phyloP scores from a whole-genome alignment of 176 grass and related monocot species.

The Oryza australiensis region DNA sequence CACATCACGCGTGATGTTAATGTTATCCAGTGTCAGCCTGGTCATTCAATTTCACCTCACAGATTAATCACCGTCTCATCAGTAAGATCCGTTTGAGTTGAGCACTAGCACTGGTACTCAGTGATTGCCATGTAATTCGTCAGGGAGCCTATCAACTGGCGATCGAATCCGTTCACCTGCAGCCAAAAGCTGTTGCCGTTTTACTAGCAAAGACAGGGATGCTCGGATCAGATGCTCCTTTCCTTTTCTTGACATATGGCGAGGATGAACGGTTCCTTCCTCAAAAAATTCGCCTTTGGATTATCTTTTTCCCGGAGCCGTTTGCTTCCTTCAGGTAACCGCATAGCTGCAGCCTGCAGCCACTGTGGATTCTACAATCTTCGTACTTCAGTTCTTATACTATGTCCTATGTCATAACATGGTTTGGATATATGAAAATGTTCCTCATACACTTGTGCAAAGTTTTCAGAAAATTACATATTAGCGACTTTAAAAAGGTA shows the following conservation, averaged over 20 bases:
- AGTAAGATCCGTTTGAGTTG: background rate
- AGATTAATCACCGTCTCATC: background rate
- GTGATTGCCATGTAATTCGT: background rate
- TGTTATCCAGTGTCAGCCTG: background rate
- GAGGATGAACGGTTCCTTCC: background rate
- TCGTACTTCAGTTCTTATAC: too few species aligned
- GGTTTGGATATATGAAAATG: too few species aligned
- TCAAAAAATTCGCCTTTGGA: background rate
- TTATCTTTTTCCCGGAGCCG: too few species aligned
- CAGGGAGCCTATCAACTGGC: background rate
- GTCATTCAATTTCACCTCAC: background rate
- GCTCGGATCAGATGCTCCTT: background rate
- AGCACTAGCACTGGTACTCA: too few species aligned
- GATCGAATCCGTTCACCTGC: background rate
- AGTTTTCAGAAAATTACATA: too few species aligned
- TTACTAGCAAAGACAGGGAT: background rate
- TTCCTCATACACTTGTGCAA: too few species aligned
- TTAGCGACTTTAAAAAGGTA: too few species aligned
- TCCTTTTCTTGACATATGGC: background rate
- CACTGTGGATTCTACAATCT: background rate
- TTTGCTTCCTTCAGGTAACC: background rate
- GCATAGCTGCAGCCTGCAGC: background rate
- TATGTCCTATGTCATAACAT: too few species aligned
- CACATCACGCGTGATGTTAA: background rate
- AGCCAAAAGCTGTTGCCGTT: background rate